Evolutionary conservation across 1,139 yeast species (phyloP), one percentile per base, ranked within the genome.

Genomic region (Taphrina pruni): DNA sequence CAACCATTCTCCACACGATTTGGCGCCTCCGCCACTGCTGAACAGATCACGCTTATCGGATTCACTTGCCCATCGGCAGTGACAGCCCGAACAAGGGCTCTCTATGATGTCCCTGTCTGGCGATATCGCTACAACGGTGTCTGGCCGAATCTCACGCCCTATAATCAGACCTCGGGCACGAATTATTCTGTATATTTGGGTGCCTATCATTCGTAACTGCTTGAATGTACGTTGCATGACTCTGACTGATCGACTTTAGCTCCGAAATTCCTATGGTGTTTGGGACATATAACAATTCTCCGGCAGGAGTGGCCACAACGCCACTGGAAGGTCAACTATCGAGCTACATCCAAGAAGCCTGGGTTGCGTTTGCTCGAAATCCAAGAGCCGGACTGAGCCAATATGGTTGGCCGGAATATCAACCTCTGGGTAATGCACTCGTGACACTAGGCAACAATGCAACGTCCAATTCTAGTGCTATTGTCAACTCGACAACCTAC

Each of bases 391-490:
- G 64, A 9, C 41, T 60, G 36, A 45, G 14, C 20, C 11, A 35
- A n/a, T 60, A 60, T 21, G 64, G 64, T 20, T 60, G 64, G 64
- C 64, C 64, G 35, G 46, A 12, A 35, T 60, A 60, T 45, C 43
- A 35, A n/a, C n/a, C 41, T n/a, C 12, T 39, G 20, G 64, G 55
- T 17, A 46, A 32, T 8, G 14, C 55, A n/a, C 64, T 60, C 11
- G 46, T 48, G 43, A 46, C 26, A 17, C 55, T 60, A n/a, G 20
- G 54, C 26, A 48, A 48, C 50, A 51, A 51, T 32, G 50, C 50
- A 9, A 51, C 35, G 14, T 51, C 55, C 6, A n/a, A 21, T 51
- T 21, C 55, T 21, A 51, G 35, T 20, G 38, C 55, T 20, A n/a
- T 51, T 32, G 38, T 21, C 55, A 51, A 45, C 14, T 45, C 50